phyloP scores from a whole-genome alignment of 768 basidiomycete species.

The Tricholoma furcatifolium region DNA sequence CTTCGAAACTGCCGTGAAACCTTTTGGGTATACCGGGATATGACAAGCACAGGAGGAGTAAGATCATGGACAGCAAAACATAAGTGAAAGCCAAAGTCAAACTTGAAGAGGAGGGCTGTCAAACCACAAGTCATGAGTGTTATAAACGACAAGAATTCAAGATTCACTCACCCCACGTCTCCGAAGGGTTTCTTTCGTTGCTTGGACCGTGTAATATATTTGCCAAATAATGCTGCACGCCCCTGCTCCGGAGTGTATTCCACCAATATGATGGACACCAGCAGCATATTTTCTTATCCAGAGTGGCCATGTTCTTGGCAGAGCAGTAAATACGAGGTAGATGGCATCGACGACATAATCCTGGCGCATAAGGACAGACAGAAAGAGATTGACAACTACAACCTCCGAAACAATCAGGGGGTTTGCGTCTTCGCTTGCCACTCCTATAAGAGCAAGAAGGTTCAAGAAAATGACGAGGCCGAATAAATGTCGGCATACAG shows the following conservation, averaged over 20 bases:
- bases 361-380: constrained; percentile 48
- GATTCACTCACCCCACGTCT: constrained; percentile 30
- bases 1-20: constrained; percentile 42
- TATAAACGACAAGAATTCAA: background rate
- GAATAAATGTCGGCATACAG: constrained; percentile 59
- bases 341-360: constrained; percentile 61
- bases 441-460: constrained; percentile 47
- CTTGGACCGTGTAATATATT: constrained; percentile 46
- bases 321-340: constrained; percentile 50
- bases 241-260: constrained; percentile 59
- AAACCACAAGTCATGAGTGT: background rate
- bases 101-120: background rate
- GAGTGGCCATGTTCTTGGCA: constrained; percentile 55
- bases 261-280: constrained; percentile 59
- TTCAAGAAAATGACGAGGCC: constrained; percentile 57
- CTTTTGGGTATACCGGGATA: constrained; percentile 36
- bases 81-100: constrained; percentile 13
- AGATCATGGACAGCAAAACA: constrained; percentile 21
- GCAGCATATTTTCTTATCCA: constrained; percentile 51
- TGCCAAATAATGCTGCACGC: constrained; percentile 56
- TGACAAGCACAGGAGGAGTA: constrained; percentile 37
- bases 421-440: constrained; percentile 33
- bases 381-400: constrained; percentile 47
- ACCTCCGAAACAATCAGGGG: constrained; percentile 37
- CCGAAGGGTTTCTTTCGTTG: constrained; percentile 45